Evolutionary conservation across 495 filamentous ascomycete genomes (phyloP), one percentile per base, ranked within the genome.

Genomic region (Pyrenula aspistea): DNA sequence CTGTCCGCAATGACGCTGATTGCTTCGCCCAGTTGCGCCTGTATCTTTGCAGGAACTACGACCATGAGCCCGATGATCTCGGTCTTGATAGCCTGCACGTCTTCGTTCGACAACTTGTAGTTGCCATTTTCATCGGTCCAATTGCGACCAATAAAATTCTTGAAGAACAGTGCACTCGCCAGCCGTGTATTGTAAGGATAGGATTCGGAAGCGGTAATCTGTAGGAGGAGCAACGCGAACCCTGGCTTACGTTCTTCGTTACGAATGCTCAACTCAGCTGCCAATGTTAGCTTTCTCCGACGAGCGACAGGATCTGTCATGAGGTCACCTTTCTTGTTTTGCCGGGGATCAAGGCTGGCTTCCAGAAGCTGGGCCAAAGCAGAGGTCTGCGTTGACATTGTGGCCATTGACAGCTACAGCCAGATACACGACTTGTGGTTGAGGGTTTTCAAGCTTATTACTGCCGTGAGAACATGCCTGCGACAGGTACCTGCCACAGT

Each of bases 11-110:
- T 97, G 60, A 90, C 80, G 70, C 93, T 96, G 66, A 96, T 89
- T 42, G 93, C 91, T 61, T 97, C 94, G 60, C 94, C 94, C 49
- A 99, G 75, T 71, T 97, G 94, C 49, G 87, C 82, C 68, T 96
- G 94, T 60, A 99, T 88, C 12, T 79, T 83, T 24, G 88, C 62
- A 2, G 91, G 91, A 15, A 93, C 88, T 3, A 85, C 84, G 59
- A 95, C 93, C 94, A 99, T 99, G 60, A 99, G 75, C 51, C 88
- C 91, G 64, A 99, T 89, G 62, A 99, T 80, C 71, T 96, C 91
- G 57, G 77, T 79, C 71, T 99, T 99, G 72, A 99, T 94, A 23
- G 88, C 87, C 4, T 70, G 68, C 50, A 97, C 91, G 68, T 96
- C 93, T 31, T 85, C 77, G 57, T 73, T 65, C 2, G 85, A 83